Evolutionary conservation across 2,329 filamentous ascomycete genomes (phyloP), one percentile per base, ranked within the genome.

Genomic region (Colletotrichum scovillei): DNA sequence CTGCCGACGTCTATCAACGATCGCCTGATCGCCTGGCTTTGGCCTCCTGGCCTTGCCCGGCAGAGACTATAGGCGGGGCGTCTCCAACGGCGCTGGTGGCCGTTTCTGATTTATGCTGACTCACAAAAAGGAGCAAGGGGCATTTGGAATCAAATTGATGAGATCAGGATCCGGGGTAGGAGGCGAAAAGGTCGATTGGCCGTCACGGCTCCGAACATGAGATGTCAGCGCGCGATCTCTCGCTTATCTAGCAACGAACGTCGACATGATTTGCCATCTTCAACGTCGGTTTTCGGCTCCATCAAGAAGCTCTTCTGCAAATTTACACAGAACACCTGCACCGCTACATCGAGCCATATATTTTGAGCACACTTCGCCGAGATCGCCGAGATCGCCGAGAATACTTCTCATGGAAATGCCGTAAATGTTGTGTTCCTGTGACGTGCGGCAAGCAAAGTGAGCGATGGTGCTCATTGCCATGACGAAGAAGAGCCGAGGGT

Each of bases 101-200:
- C 67, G 56, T 56, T 57, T 66, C 35, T 65, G 7, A 56, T 56
- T 24, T 65, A 46, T n/a, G 46, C 60, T 56, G 59, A 56, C 32
- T 60, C 32, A 64, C 24, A 46, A 14, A 35, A 35, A 53, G 26
- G 32, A n/a, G 56, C 32, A 60, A 55, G 70, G 57, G n/a, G 53
- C 53, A 65, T 65, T 65, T 65, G 67, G 56, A 69, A 60, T 70
- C 70, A 70, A 26, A 32, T 60, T 42, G 12, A 28, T 38, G 42
- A 52, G 55, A 65, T 65, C 59, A 35, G 32, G 24, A 55, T 60
- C 59, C 16, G 60, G 67, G 66, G 60, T 73, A 57, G 26, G 19
- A n/a, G 28, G 22, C 35, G 58, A 59, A 35, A 42, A 46, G n/a
- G 24, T 49, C 55, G 32, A 57, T 57, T 46, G 19, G 63, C 22